phyloP scores from a whole-genome alignment of 2,329 filamentous ascomycete species.

The Xylaria hypoxylon region DNA sequence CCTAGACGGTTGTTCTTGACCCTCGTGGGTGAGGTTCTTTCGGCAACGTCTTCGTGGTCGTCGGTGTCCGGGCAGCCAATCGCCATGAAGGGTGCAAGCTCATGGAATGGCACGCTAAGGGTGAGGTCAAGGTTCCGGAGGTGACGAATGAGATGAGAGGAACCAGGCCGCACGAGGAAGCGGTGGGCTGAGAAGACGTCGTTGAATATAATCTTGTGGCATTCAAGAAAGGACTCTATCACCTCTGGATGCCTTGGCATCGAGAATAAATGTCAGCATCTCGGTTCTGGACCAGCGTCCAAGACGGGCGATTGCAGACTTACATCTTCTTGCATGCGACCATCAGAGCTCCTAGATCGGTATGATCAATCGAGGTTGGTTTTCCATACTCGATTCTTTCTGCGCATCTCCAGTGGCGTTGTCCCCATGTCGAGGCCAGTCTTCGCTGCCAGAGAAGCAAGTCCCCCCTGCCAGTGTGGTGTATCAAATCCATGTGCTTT shows the following conservation, averaged over 20 bases:
- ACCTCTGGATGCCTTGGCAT: slow-evolving; percentile 49
- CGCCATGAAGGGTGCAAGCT: slow-evolving; percentile 44
- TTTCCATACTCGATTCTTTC: slow-evolving; percentile 45
- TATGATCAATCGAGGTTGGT: slow-evolving; percentile 43
- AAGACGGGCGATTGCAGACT: slow-evolving; percentile 32
- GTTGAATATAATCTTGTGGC: slow-evolving; percentile 49
- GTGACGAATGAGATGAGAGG: slow-evolving; percentile 40
- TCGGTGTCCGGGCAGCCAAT: slow-evolving; percentile 34
- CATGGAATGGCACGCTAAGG: slow-evolving; percentile 44
- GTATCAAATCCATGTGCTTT: slow-evolving; percentile 47
- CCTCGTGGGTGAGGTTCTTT: not conserved
- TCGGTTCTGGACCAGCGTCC: not conserved
- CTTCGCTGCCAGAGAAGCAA: slow-evolving; percentile 48
- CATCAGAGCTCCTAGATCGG: slow-evolving; percentile 47
- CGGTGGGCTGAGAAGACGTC: slow-evolving; percentile 47
- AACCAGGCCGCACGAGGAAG: slow-evolving; percentile 47
- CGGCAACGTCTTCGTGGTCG: slow-evolving; percentile 2
- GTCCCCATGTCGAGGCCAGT: slow-evolving; percentile 48
- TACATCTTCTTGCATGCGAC: slow-evolving; percentile 51
- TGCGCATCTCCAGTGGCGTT: slow-evolving; percentile 51
- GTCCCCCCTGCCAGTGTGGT: slow-evolving; percentile 36
- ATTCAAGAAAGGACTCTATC: slow-evolving; percentile 49
- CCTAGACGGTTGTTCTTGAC: slow-evolving; percentile 27
- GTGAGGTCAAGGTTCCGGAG: slow-evolving; percentile 49
- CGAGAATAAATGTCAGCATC: slow-evolving; percentile 25